phyloP scores from a whole-genome alignment of 345 rosid genomes.

The Physaria fendleri region DNA sequence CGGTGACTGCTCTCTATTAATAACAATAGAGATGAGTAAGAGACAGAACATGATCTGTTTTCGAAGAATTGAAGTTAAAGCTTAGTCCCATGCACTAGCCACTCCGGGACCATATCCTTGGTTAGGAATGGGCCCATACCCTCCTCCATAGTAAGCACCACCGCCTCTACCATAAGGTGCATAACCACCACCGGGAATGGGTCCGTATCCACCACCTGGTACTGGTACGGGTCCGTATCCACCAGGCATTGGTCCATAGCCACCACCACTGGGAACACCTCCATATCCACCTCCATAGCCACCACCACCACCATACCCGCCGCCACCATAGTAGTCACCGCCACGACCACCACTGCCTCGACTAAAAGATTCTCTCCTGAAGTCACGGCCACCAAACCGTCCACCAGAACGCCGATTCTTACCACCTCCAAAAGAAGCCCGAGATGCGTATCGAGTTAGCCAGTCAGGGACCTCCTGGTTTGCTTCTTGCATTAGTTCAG shows the following conservation, averaged over 20 bases:
- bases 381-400: slow-evolving; percentile 90
- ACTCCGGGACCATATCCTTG: slow-evolving; percentile 51
- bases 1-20: slow-evolving; percentile 18
- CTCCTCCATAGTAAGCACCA: slow-evolving; percentile 47
- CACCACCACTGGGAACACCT: slow-evolving; percentile 31
- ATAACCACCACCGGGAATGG: slow-evolving; percentile 24
- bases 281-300: slow-evolving; percentile 62
- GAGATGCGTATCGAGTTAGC: slow-evolving; percentile 75
- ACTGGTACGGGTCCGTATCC: slow-evolving; percentile 49
- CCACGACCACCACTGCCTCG: slow-evolving; percentile 56
- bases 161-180: slow-evolving; percentile 43
- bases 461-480: slow-evolving; percentile 97
- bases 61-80: slow-evolving; percentile 7
- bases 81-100: slow-evolving; percentile 81
- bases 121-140: slow-evolving; percentile 35
- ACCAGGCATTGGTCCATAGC: slow-evolving; percentile 19
- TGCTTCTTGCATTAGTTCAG: slow-evolving; percentile 91
- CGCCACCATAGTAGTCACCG: slow-evolving; percentile 56
- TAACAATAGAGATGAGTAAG: slow-evolving; percentile 20
- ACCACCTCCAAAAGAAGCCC: slow-evolving; percentile 49
- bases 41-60: slow-evolving; percentile 6
- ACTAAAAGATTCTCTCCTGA: slow-evolving; percentile 57
- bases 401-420: slow-evolving; percentile 70
- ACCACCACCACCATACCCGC: slow-evolving; percentile 54
- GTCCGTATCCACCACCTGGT: slow-evolving; percentile 34